Base-by-base conservation (phyloP, 2,329 filamentous ascomycete genomes). In the Pestalotiopsis sp. region DNA sequence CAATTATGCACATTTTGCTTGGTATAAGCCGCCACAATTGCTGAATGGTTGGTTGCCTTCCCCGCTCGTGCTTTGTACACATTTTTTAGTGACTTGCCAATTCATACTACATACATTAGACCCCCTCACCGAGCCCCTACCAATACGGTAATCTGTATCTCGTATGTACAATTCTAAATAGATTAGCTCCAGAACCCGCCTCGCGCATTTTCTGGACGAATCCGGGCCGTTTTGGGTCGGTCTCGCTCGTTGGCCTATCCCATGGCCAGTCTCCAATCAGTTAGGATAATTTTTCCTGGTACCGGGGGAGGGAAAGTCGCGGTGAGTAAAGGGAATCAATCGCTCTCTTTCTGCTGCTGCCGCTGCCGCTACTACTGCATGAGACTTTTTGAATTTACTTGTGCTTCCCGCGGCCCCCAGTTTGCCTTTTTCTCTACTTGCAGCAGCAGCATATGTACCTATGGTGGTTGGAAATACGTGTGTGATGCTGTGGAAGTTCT, bases 351-450 rank as follows among this genome's bases (percentile, higher is more conserved):
- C 17, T 39, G 59, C n/a, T 14, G 59, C 23, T 61, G 25, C 23
- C 23, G 23, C 56, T 59, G 56, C 23, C 23, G 56, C 23, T 59
- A 11, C 59, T 62, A 36, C 59, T 62, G 59, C 59, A 62, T 36
- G 59, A 62, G 59, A 62, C 59, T 62, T 62, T n/a, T n/a, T 39
- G 17, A 31, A 20, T 62, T 62, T 39, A 27, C n/a, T 20, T 36
- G 31, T 62, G 17, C 27, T 62, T 39, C 20, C 31, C 12, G 25
- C 27, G 25, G 59, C 17, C 45, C 45, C 45, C 45, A 20, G 45
- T 4, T 23, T 20, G 17, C n/a, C 20, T n/a, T 52, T 9, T 49
- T 49, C 58, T 27, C 14, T 14, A 36, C 14, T 17, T 31, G 31
- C 23, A 14, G 5, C 20, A 17, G 57, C 23, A 17, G 57, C 57